These are phyloP conservation scores for Oryza glumipatula DNA, from an alignment of 176 grass and related monocot species.

Conservation along the genomic window DNA sequence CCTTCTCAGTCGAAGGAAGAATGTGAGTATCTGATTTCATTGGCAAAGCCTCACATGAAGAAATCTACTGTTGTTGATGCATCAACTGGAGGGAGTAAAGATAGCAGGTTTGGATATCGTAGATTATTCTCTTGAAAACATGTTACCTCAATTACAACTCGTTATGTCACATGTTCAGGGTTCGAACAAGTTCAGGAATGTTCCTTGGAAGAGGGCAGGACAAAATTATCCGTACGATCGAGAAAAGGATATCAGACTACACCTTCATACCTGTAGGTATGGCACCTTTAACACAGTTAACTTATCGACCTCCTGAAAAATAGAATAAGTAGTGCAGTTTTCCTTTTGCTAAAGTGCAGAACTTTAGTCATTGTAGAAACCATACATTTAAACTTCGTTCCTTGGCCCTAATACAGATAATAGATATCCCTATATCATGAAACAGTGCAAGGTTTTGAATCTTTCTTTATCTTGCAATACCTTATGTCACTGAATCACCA, in stretches of 20 bases:
- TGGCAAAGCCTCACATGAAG: conserved; percentile 86
- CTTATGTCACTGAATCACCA: neutral
- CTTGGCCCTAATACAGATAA: neutral
- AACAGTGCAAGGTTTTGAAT: neutral
- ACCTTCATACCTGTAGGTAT: conserved; percentile 96
- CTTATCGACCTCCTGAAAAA: neutral
- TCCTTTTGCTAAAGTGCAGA: neutral
- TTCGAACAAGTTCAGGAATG: conserved; percentile 93
- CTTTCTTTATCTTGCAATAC: neutral
- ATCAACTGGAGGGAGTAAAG: conserved; percentile 76
- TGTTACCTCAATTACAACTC: conserved; percentile 6
- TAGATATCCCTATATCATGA: neutral
- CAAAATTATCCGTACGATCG: conserved; percentile 68
- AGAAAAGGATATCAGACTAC: conserved; percentile 97
- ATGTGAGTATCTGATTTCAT: conserved; percentile 84
- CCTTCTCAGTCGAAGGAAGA: conserved; percentile 91
- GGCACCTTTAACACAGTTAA: conserved; percentile 16
- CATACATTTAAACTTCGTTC: too few relatives aligned
- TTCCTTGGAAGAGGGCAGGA: conserved; percentile 95
- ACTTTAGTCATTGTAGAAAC: too few relatives aligned
- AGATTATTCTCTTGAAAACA: conserved; percentile 14
- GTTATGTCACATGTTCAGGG: conserved; percentile 54
- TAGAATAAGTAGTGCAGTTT: neutral
- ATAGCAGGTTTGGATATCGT: conserved; percentile 76
- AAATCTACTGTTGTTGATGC: conserved; percentile 95